Base-by-base conservation (phyloP, 1,139 yeast species). In the Hyphopichia wangnamkhiaoensis region DNA sequence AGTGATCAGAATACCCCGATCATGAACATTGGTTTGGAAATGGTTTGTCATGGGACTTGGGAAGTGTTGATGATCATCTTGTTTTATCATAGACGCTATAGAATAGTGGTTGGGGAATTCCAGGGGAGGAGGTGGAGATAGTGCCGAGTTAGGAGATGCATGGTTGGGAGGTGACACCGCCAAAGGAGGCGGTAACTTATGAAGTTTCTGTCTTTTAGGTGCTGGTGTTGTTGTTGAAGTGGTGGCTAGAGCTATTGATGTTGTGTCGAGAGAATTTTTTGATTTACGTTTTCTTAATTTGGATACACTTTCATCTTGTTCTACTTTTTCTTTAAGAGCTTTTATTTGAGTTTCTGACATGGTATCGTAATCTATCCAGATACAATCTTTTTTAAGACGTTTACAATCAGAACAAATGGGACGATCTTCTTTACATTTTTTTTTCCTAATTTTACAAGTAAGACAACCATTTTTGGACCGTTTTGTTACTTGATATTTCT, bases 401-500 rank as follows among this genome's bases (percentile, higher is more conserved):
- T 53, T 42, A 56, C 90, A 83, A 41, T 83, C 87, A 0, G 66
- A 56, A 52, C 93, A 84, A 2, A 55, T 53, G 2, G 93, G 93
- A 41, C 69, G 70, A 1, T 56, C 56, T 54, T 84, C 93, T 52
- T 84, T 80, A 52, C 93, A 84, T 48, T 87, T 78, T 58, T 84
- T 84, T 68, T 84, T 84, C 31, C 93, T 63, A 34, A 75, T 71
- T 43, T 88, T 79, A 52, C 93, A 84, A 0, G 90, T 82, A 33
- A 82, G 60, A 55, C 93, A 84, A 0, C 93, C 93, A 47, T 68
- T 69, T 47, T 71, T 68, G 2, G 83, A 74, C 39, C 81, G 15
- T 33, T 17, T 33, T n/a, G n/a, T n/a, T n/a, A n/a, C n/a, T n/a
- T n/a, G n/a, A n/a, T n/a, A n/a, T n/a, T n/a, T n/a, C n/a, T n/a